Conservation (phyloP, 179 eudicot genomes). For the Silene noctiflora region DNA sequence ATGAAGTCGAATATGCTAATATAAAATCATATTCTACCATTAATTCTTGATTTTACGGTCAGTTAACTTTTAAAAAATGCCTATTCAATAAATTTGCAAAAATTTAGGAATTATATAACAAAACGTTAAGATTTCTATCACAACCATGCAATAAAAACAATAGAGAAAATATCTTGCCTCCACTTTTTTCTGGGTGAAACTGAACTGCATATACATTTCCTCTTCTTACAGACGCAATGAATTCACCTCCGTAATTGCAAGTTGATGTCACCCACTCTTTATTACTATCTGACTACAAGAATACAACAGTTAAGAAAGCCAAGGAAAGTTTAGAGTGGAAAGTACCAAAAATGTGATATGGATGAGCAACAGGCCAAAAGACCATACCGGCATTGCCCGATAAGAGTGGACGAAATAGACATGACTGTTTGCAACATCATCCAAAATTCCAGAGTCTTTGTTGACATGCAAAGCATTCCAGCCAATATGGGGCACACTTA, state of each 20-base stretch:
- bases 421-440: slow-evolving; percentile 67
- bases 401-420: slow-evolving; percentile 97
- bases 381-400: slow-evolving; percentile 81
- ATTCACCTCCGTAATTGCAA: slow-evolving; percentile 78
- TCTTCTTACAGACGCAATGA: slow-evolving; percentile 76
- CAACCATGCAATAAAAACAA: not conserved
- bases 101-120: too few species aligned
- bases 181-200: slow-evolving; percentile 99
- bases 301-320: slow-evolving; percentile 11
- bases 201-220: slow-evolving; percentile 96
- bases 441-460: slow-evolving; percentile 67
- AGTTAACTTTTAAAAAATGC: too few species aligned
- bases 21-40: too few species aligned
- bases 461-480: slow-evolving; percentile 81
- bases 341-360: slow-evolving; percentile 14
- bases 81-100: too few species aligned
- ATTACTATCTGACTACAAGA: slow-evolving; percentile 66
- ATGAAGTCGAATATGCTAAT: too few species aligned
- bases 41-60: too few species aligned
- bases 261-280: slow-evolving; percentile 93
- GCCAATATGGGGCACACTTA: slow-evolving; percentile 92
- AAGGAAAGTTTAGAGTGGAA: slow-evolving; percentile 9
- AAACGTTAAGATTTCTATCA: too few species aligned
- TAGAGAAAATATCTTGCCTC: slow-evolving; percentile 48
- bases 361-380: slow-evolving; percentile 2